Percentiles rank a stretch among this genome's conserved stretches.
Conservation (phyloP, 1,284 basidiomycete species). For the Trichosporon asahii region DNA sequence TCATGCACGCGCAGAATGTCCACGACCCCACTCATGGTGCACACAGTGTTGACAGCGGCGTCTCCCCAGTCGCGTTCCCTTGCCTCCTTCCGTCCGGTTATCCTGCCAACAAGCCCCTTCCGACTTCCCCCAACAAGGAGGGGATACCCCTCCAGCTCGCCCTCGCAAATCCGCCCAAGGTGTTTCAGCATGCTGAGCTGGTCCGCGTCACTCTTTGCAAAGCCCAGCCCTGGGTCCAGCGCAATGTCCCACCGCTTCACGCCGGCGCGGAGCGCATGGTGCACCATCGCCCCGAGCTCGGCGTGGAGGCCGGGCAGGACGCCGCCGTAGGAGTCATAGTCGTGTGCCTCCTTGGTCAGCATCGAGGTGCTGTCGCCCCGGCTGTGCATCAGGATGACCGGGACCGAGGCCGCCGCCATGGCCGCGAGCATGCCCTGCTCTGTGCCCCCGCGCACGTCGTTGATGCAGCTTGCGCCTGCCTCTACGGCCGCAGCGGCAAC, state of each 20-base stretch:
- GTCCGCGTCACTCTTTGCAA: constrained; percentile 78
- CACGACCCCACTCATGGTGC: constrained; percentile 67
- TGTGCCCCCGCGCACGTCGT: constrained; percentile 78
- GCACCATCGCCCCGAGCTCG: constrained; percentile 72
- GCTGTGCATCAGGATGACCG: constrained; percentile 90
- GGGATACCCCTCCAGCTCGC: constrained; percentile 55
- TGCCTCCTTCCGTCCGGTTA: constrained; percentile 55
- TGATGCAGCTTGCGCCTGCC: constrained; percentile 89
- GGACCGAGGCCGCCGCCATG: constrained; percentile 60
- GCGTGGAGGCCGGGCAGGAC: constrained; percentile 67
- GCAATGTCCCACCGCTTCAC: constrained; percentile 86
- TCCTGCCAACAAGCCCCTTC: constrained; percentile 74
- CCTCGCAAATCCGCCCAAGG: constrained; percentile 56
- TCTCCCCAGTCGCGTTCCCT: constrained; percentile 75
- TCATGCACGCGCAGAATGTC: constrained; percentile 83
- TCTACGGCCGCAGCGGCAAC: constrained; percentile 74
- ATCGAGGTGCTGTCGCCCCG: constrained; percentile 65
- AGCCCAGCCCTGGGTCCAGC: constrained; percentile 90
- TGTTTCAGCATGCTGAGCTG: constrained; percentile 69
- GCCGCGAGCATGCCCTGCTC: constrained; percentile 65
- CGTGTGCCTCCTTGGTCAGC: constrained; percentile 63
- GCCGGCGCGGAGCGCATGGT: constrained; percentile 69
- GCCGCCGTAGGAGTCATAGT: constrained; percentile 57
- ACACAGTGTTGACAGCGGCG: constrained; percentile 71
- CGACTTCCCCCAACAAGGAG: constrained; percentile 73